Evolutionary conservation across 73 alveolate species (phyloP).

Genomic region (Durusdinium trenchii): DNA sequence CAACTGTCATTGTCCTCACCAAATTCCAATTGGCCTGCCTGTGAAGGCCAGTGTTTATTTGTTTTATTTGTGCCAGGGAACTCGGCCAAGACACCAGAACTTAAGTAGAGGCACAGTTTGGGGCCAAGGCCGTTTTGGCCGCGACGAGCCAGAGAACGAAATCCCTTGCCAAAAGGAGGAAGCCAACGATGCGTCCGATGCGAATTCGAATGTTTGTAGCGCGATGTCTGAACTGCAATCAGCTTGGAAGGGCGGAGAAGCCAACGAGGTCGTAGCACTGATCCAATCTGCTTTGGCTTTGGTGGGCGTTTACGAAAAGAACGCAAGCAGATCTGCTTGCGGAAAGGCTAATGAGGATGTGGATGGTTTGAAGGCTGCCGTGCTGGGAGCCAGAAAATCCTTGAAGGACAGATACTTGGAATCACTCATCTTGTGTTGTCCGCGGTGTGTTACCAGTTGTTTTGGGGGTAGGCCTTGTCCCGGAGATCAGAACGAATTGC

Average conservation of each 20-base stretch:
- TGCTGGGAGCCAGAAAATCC: conserved; percentile 68
- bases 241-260: not conserved
- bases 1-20: too few species aligned
- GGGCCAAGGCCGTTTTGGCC: conserved; percentile 36
- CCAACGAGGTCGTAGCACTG: conserved; percentile 34
- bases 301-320: conserved; percentile 68
- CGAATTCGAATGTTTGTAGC: not conserved
- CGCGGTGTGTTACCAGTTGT: not conserved
- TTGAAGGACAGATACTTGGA: conserved; percentile 44
- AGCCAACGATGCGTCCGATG: not conserved
- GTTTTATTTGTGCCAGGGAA: not conserved
- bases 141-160: conserved; percentile 55
- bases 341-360: not conserved
- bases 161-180: not conserved
- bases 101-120: not conserved
- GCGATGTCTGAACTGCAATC: conserved; percentile 38
- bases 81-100: not conserved
- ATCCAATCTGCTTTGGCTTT: conserved; percentile 53
- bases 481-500: not conserved
- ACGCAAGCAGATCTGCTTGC: not conserved
- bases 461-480: not conserved
- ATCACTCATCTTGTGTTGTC: not conserved
- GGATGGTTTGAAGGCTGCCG: conserved; percentile 42
- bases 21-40: too few species aligned
- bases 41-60: too few species aligned